Percentiles rank a stretch among this genome's conserved stretches.
Conservation (phyloP, 768 basidiomycete genomes). For the Leccinum disarticulatum region DNA sequence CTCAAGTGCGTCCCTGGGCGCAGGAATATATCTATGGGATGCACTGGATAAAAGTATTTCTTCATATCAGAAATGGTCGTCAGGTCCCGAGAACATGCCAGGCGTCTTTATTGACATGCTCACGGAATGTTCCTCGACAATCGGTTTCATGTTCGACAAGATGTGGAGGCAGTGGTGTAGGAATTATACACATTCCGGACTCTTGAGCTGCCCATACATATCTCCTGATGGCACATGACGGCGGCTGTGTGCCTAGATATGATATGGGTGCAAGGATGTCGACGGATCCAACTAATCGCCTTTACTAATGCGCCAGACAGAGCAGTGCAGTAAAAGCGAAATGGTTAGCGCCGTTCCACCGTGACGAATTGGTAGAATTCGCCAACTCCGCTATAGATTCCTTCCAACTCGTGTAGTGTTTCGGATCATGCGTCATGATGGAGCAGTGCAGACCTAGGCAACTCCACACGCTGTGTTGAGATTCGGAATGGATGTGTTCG, state of each 20-base stretch:
- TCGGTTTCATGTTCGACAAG: neutral
- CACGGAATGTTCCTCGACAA: neutral
- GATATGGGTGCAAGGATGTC: neutral
- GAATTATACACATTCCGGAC: neutral
- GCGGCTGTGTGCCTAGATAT: neutral
- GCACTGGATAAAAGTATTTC: constrained; percentile 1
- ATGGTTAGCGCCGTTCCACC: neutral
- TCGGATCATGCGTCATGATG: constrained; percentile 15
- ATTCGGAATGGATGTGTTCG: constrained; percentile 2
- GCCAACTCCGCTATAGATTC: constrained; percentile 1
- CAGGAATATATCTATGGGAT: neutral
- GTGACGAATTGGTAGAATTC: neutral
- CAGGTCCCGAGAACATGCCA: neutral
- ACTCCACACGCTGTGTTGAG: constrained; percentile 5
- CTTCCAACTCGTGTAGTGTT: neutral
- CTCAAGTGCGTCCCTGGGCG: constrained; percentile 13
- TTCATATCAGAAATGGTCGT: neutral
- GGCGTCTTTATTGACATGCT: neutral
- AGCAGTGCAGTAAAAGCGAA: constrained; percentile 3
- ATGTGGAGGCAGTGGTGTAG: neutral
- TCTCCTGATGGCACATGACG: neutral
- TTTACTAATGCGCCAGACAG: neutral
- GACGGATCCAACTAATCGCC: neutral
- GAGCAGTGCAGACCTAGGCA: constrained; percentile 6
- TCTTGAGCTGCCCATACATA: neutral